These are phyloP conservation scores for Neurospora intermedia DNA, from an alignment of 495 filamentous ascomycete genomes.

Conservation along the genomic window DNA sequence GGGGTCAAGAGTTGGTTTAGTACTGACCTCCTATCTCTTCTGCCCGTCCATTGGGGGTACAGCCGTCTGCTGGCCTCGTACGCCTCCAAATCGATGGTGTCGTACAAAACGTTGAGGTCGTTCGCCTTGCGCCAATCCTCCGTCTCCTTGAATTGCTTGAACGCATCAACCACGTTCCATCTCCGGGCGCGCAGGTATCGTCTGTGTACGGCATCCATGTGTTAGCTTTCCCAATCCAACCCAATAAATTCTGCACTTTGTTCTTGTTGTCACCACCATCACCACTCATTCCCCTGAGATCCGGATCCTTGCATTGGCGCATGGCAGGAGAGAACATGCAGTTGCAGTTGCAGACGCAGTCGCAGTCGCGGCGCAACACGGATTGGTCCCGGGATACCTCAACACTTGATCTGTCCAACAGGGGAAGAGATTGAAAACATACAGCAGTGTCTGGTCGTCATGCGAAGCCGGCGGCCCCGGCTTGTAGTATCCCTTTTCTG, in stretches of 20 bases:
- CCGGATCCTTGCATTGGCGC: neutral
- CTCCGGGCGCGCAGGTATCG: constrained; percentile 71
- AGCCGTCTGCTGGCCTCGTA: constrained; percentile 69
- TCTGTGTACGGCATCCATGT: constrained; percentile 27
- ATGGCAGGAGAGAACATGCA: neutral
- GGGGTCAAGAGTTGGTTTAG: neutral
- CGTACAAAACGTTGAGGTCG: constrained; percentile 59
- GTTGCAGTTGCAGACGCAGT: neutral
- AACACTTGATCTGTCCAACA: neutral
- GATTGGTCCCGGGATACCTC: neutral
- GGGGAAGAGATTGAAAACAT: constrained; percentile 19
- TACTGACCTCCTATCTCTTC: constrained; percentile 53
- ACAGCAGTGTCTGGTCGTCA: constrained; percentile 77
- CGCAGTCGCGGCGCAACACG: neutral
- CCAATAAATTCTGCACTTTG: neutral
- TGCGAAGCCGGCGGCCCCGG: constrained; percentile 49
- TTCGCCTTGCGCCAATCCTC: constrained; percentile 80
- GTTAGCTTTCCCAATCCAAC: neutral
- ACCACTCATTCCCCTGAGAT: neutral
- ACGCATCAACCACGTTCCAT: constrained; percentile 63
- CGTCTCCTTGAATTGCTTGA: constrained; percentile 75
- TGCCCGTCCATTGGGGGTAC: constrained; percentile 90
- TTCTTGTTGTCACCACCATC: neutral
- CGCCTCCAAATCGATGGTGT: constrained; percentile 68
- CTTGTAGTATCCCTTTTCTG: constrained; percentile 55